These are phyloP conservation scores for Coemansia sp. DNA, from an alignment of 192 early-diverging fungal species.

Conservation along the genomic window DNA sequence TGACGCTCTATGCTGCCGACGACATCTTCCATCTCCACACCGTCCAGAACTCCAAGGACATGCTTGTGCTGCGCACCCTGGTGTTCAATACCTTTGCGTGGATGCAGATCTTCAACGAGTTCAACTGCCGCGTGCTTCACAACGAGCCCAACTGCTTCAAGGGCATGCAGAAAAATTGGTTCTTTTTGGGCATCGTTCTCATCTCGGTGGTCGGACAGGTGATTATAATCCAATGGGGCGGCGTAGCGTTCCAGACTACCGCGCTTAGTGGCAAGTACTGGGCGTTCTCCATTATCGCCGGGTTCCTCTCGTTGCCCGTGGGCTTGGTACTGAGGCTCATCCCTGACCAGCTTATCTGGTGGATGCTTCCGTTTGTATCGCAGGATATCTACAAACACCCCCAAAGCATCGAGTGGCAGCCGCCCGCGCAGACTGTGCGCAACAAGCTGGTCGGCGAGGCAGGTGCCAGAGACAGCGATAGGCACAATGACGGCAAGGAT, in stretches of 20 bases:
- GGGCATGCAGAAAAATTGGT: conserved; percentile 69
- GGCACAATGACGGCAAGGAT: conserved; percentile 4
- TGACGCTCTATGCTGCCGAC: conserved; percentile 66
- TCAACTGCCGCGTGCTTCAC: conserved; percentile 79
- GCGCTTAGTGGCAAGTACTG: conserved; percentile 70
- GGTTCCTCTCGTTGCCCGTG: conserved; percentile 75
- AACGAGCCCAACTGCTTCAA: conserved; percentile 85
- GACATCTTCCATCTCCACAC: conserved; percentile 60
- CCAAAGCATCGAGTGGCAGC: conserved; percentile 46
- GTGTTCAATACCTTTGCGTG: conserved; percentile 94
- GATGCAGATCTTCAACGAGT: conserved; percentile 85
- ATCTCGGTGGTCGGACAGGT: conserved; percentile 74
- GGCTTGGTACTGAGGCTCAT: conserved; percentile 84
- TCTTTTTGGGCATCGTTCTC: conserved; percentile 77
- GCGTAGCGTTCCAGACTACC: conserved; percentile 75
- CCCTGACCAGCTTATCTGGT: conserved; percentile 66
- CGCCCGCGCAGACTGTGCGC: conserved; percentile 47
- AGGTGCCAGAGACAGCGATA: neutral
- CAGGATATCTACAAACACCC: conserved; percentile 50
- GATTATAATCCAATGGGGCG: conserved; percentile 89
- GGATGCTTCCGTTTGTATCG: conserved; percentile 49
- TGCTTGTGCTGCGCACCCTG: conserved; percentile 64
- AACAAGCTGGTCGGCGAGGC: conserved; percentile 28
- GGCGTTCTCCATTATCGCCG: conserved; percentile 77
- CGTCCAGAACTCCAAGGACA: conserved; percentile 32